Evolutionary conservation across 2,329 filamentous ascomycete species (phyloP).

Genomic region (Talaromyces pinophilus): DNA sequence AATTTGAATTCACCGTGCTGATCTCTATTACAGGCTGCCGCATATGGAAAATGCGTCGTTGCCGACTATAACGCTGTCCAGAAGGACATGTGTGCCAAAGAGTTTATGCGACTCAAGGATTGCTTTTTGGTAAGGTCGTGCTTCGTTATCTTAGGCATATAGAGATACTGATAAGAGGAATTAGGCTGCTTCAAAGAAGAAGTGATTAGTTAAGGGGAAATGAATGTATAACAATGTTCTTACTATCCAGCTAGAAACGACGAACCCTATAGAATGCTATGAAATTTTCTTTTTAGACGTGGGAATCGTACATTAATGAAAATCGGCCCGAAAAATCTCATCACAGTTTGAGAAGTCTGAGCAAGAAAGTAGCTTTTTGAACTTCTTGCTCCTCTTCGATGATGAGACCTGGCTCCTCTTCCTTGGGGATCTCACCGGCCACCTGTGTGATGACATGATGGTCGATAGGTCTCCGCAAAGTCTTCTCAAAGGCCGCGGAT

Average conservation of each 20-base stretch:
- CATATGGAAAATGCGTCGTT: constrained; percentile 89
- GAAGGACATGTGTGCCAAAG: constrained; percentile 84
- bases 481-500: constrained; percentile 69
- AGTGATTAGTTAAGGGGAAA: constrained; percentile 28
- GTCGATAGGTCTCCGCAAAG: constrained; percentile 73
- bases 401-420: constrained; percentile 63
- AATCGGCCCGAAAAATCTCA: neutral
- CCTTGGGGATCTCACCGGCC: constrained; percentile 58
- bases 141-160: too few relatives aligned
- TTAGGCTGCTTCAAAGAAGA: constrained; percentile 57
- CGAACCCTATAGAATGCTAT: constrained; percentile 6
- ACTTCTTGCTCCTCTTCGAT: constrained; percentile 82
- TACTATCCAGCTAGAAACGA: constrained; percentile 15
- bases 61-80: constrained; percentile 86
- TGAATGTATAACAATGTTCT: constrained; percentile 5
- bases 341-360: constrained; percentile 74
- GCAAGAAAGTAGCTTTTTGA: constrained; percentile 75
- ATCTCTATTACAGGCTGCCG: constrained; percentile 41
- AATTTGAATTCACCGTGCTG: too few relatives aligned
- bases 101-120: constrained; percentile 82
- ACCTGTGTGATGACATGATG: constrained; percentile 58
- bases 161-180: neutral
- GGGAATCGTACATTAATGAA: constrained; percentile 14
- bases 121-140: constrained; percentile 72
- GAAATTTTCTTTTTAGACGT: constrained; percentile 13